Evolutionary conservation across 768 basidiomycete species (phyloP).

Genomic region (Hypholoma fasciculare): DNA sequence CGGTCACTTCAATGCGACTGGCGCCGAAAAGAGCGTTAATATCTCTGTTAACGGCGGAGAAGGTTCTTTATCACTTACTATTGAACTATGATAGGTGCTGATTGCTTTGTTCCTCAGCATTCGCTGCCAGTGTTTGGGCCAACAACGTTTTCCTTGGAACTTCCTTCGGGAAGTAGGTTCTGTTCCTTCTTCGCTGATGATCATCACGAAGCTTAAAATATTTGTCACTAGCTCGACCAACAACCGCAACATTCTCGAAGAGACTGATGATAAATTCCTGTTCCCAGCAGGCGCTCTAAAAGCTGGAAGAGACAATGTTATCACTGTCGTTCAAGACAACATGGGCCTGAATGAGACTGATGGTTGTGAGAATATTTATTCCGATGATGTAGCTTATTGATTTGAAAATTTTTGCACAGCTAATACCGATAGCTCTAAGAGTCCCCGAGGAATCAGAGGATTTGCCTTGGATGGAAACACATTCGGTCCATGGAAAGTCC

Average conservation of each 20-base stretch:
- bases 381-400: neutral
- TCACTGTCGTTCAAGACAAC: constrained; percentile 82
- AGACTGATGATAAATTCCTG: constrained; percentile 65
- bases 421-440: constrained; percentile 57
- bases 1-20: constrained; percentile 72
- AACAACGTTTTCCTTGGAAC: constrained; percentile 73
- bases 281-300: constrained; percentile 60
- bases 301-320: constrained; percentile 63
- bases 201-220: neutral
- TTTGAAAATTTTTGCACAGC: constrained; percentile 25
- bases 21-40: constrained; percentile 62
- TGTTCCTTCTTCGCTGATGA: neutral
- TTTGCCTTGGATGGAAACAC: constrained; percentile 64
- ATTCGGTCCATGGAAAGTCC: constrained; percentile 69
- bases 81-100: neutral
- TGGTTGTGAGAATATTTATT: constrained; percentile 33
- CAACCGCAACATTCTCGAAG: constrained; percentile 57
- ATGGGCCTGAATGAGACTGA: constrained; percentile 73
- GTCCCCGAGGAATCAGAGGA: constrained; percentile 77
- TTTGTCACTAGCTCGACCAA: constrained; percentile 56
- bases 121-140: constrained; percentile 82
- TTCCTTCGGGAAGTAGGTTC: constrained; percentile 69
- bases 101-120: constrained; percentile 42
- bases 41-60: constrained; percentile 81
- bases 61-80: constrained; percentile 36